Evolutionary conservation across 2,329 filamentous ascomycete species (phyloP).

Genomic region (Nemania bipapillata): DNA sequence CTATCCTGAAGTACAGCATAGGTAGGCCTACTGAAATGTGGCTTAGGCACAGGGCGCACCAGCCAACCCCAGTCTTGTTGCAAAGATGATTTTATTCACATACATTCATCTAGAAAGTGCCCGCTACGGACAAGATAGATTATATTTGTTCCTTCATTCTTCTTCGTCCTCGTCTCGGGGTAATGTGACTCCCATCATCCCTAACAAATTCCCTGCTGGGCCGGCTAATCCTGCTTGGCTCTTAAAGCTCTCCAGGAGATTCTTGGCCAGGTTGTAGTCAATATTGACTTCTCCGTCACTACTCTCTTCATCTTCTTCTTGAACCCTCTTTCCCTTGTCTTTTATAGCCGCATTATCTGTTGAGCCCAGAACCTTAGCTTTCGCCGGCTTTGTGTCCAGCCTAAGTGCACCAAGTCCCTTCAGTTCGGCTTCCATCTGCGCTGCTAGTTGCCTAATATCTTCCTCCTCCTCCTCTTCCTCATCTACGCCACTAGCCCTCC

Average conservation of each 20-base stretch:
- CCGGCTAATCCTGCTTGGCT: slow-evolving; percentile 86
- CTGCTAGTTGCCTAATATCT: slow-evolving; percentile 72
- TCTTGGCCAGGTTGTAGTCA: slow-evolving; percentile 88
- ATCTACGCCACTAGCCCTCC: neutral
- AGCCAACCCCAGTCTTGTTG: too few relatives aligned
- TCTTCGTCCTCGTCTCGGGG: slow-evolving; percentile 79
- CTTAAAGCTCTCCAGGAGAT: slow-evolving; percentile 92
- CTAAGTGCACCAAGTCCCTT: slow-evolving; percentile 74
- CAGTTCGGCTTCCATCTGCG: slow-evolving; percentile 78
- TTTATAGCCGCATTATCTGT: slow-evolving; percentile 41
- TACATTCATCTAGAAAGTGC: too few relatives aligned
- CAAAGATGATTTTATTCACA: neutral
- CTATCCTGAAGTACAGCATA: neutral
- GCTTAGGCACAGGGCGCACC: too few relatives aligned
- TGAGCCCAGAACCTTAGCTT: slow-evolving; percentile 49
- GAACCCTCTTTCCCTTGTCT: slow-evolving; percentile 39
- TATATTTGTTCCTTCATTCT: slow-evolving; percentile 44
- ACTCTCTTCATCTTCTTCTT: slow-evolving; percentile 57
- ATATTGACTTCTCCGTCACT: slow-evolving; percentile 74
- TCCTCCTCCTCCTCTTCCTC: slow-evolving; percentile 65
- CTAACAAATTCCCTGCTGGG: slow-evolving; percentile 86
- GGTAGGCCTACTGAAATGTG: neutral
- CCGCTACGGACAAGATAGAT: neutral
- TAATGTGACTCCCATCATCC: slow-evolving; percentile 83
- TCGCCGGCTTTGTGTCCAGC: slow-evolving; percentile 56